Conservation (phyloP, 2,329 filamentous ascomycete genomes). For the Monosporascus sp. region DNA sequence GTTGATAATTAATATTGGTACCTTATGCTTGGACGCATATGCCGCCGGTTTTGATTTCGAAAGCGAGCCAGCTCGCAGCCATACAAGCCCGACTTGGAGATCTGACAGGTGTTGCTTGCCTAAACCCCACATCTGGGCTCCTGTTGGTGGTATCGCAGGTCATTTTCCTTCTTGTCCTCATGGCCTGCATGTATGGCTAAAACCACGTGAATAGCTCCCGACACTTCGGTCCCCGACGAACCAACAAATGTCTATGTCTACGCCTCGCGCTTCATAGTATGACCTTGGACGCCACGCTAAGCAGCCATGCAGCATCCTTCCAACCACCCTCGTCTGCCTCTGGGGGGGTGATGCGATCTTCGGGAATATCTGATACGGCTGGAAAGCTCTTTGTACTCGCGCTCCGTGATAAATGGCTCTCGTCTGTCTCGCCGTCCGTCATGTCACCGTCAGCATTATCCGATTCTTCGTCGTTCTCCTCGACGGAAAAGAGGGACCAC, state of each 20-base stretch:
- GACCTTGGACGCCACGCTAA: slow-evolving; percentile 60
- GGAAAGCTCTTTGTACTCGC: slow-evolving; percentile 36
- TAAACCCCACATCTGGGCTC: too few relatives aligned
- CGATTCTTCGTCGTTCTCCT: slow-evolving; percentile 52
- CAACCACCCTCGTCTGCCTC: slow-evolving; percentile 54
- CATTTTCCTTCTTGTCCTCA: too few relatives aligned
- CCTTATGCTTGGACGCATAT: too few relatives aligned
- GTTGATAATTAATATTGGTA: too few relatives aligned
- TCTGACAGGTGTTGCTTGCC: too few relatives aligned
- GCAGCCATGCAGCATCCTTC: slow-evolving; percentile 63
- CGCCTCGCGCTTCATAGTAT: slow-evolving; percentile 39
- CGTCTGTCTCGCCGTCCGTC: slow-evolving; percentile 32
- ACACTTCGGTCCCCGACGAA: neutral
- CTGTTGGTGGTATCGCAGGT: too few relatives aligned
- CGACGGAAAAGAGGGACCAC: slow-evolving; percentile 58
- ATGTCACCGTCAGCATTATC: slow-evolving; percentile 33
- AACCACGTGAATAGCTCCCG: slow-evolving; percentile 1
- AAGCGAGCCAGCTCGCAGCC: too few relatives aligned
- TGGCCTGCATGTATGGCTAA: too few relatives aligned
- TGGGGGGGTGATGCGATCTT: slow-evolving; percentile 44
- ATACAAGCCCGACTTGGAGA: too few relatives aligned
- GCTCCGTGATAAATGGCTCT: slow-evolving; percentile 28
- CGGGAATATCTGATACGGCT: slow-evolving; percentile 33
- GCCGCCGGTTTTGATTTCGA: too few relatives aligned
- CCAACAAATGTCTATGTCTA: neutral